Conservation (phyloP, 2,329 filamentous ascomycete genomes). For the Penicillium sp. region DNA sequence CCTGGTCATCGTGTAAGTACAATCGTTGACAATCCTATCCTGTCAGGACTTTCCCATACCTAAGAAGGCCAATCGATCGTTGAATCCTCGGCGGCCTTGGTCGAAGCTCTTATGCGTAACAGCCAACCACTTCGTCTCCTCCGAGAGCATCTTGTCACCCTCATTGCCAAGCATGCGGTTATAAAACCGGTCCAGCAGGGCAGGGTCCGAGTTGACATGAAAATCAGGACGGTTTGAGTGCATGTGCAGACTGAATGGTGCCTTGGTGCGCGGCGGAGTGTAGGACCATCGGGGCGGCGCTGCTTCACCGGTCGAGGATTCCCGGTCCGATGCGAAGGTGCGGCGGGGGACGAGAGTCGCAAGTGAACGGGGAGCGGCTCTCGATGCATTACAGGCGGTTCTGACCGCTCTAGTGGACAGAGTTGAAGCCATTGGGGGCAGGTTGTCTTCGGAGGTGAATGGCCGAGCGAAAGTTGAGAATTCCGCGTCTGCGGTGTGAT, state of each 20-base stretch:
- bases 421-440: slow-evolving; percentile 46
- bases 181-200: slow-evolving; percentile 71
- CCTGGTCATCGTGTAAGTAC: slow-evolving; percentile 40
- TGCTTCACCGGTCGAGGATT: slow-evolving; percentile 28
- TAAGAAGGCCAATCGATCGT: slow-evolving; percentile 83
- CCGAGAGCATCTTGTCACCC: slow-evolving; percentile 68
- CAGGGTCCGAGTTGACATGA: slow-evolving; percentile 69
- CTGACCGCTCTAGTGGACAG: slow-evolving; percentile 40
- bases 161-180: slow-evolving; percentile 66
- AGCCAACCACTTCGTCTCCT: slow-evolving; percentile 94
- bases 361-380: slow-evolving; percentile 14
- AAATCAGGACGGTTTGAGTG: slow-evolving; percentile 42
- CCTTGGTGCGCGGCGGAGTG: slow-evolving; percentile 65
- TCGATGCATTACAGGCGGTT: slow-evolving; percentile 29
- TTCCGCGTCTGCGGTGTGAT: slow-evolving; percentile 14
- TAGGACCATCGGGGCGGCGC: slow-evolving; percentile 62
- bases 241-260: slow-evolving; percentile 50
- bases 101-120: slow-evolving; percentile 98
- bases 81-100: slow-evolving; percentile 87
- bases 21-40: background rate
- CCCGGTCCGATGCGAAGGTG: slow-evolving; percentile 25
- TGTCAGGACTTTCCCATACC: slow-evolving; percentile 50
- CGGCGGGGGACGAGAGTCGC: slow-evolving; percentile 18
- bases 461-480: slow-evolving; percentile 18
- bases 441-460: slow-evolving; percentile 13